Base-by-base conservation (phyloP, 192 early-diverging fungal genomes). In the Mortierella antarctica region DNA sequence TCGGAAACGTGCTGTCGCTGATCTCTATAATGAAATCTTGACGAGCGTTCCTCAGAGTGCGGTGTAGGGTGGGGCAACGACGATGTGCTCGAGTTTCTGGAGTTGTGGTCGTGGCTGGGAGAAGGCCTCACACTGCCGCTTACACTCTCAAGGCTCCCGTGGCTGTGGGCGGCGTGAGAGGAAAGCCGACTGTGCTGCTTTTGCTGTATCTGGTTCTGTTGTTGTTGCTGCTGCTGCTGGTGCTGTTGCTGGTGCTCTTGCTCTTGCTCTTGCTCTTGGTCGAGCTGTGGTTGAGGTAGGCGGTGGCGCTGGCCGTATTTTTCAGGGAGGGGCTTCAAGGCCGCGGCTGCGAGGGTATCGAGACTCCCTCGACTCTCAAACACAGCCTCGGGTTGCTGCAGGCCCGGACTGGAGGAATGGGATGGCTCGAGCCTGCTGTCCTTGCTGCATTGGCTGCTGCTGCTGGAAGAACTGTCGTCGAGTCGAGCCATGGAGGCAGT, bases 271-370 rank as follows among this genome's bases (percentile, higher is more conserved):
- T n/a, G 15, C 49, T 7, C 8, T 65, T 14, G 21, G 3, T 31
- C 31, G 31, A 31, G 31, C 31, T 31, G 18, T 59, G 39, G 57
- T 6, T 59, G 61, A 18, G 46, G 61, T 5, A 45, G 12, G 44
- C 47, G 61, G 61, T 64, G 62, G 62, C 62, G 21, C 18, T 64
- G 62, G 14, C 46, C 23, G 20, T 57, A 59, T 5, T 57, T 31
- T 7, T 57, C 61, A 44, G 41, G 20, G 20, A 59, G 18, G 46
- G 75, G 75, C n/a, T 79, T 79, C 53, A 79, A 55, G 7, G 75
- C 75, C 40, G 75, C 75, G 14, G 75, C 69, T 11, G 65, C 75
- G 7, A 79, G 51, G 31, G 75, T 70, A 13, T 79, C 75, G 6
- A 79, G 64, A 39, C 53, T 65, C 12, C 68, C 68, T 52, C 68